Evolutionary conservation across 768 basidiomycete genomes (phyloP), one percentile per base, ranked within the genome.

Genomic region (Auriscalpium orientale): DNA sequence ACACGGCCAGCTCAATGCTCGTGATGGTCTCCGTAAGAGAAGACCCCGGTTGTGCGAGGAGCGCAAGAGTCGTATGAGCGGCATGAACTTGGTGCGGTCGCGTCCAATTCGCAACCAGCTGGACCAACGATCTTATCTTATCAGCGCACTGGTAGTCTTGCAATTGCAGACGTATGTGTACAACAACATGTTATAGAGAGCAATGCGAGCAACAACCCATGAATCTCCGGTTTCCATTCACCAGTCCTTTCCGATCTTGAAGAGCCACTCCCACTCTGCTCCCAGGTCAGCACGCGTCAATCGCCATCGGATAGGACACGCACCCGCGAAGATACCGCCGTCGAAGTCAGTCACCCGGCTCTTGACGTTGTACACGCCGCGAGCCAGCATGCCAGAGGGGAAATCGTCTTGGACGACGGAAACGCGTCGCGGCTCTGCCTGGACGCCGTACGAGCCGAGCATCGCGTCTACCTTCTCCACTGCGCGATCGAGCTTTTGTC

Each of bases 231-330:
- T 28, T 7, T 28, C 28, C 28, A 28, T 70, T 76, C 68, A 87
- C 95, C 95, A 98, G 62, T 95, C 92, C 74, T 95, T 95, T 46
- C 78, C 84, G 57, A 98, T 79, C 70, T 92, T 95, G 79, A 98
- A 97, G 22, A 67, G 71, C 95, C 95, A 98, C 58, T 88, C 83
- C 75, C 85, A 91, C 61, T 91, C 90, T 87, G 57, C 8, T 28
- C 28, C 28, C 28, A 28, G 28, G 28, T 28, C 28, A 28, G 28
- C 28, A 2, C 28, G 28, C 28, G 28, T 28, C 28, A 28, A 28
- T 28, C 28, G 28, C 28, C 28, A 28, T 28, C 28, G 28, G 28
- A 2, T 28, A 28, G 28, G 28, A 28, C 28, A 28, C 83, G 46
- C 68, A 90, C 91, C 85, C 60, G 86, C 84, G 68, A 87, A 94